Evolutionary conservation across 164 flowering plant genomes (phyloP), one percentile per base, ranked within the genome.

Genomic region (Aristolochia californica): DNA sequence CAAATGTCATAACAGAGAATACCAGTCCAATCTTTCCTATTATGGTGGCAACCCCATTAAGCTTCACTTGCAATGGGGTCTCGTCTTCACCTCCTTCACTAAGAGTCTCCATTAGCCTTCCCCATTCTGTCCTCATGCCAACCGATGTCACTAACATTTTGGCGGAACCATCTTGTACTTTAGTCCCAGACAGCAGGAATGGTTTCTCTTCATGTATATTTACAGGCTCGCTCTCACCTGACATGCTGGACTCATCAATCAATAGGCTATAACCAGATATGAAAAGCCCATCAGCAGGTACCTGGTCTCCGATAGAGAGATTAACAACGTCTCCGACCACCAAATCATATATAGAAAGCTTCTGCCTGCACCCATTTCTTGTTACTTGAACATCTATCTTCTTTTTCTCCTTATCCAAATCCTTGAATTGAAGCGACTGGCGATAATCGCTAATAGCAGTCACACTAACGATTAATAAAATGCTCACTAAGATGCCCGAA

Each of bases 101-200:
- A 20, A 77, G 58, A 45, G 77, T 80, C 65, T 75, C 82, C 84
- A 80, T 80, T 60, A 80, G 66, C 66, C 62, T 67, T 24, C 84
- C 84, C 81, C 84, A 80, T 65, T 80, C 80, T 44, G 84, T 80
- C 65, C 71, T 75, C 81, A 75, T 79, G 27, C 84, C 84, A 74
- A 80, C 84, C 20, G 78, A 23, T 8, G 78, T 72, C 48, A 80
- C 80, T 48, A 80, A 61, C 84, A 80, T 80, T 60, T 66, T 77
- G 44, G 60, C 81, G 2, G 75, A 75, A 14, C 84, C 84, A 58
- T 80, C 82, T 62, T 72, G 78, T 44, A 80, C 80, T 66, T 77
- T 77, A 30, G 74, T 75, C 57, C 84, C 84, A 1, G 78, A 52
- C 25, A 75, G 59, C 60, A 80, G 77, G 48, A 77, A 80, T 26